phyloP scores from a whole-genome alignment of 1,284 basidiomycete species.

The Entoloma clypeatum region DNA sequence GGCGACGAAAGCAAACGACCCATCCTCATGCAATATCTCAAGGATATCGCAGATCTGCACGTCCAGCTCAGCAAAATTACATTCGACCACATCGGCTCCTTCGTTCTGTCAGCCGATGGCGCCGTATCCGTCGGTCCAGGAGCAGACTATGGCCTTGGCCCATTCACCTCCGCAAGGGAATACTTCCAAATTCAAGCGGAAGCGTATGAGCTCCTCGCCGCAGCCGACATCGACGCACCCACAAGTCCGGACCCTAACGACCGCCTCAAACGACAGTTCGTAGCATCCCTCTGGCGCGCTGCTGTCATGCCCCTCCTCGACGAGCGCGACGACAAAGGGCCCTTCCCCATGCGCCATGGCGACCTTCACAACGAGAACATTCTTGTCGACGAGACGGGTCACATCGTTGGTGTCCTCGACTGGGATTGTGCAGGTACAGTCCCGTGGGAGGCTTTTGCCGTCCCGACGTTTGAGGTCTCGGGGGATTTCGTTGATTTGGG shows the following conservation, averaged over 20 bases:
- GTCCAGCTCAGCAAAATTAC: constrained; percentile 36
- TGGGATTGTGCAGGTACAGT: constrained; percentile 40
- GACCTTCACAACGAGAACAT: constrained; percentile 39
- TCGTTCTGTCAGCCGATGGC: constrained; percentile 29
- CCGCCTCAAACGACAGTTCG: constrained; percentile 33
- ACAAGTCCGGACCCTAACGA: constrained; percentile 23
- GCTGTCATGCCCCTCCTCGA: constrained; percentile 37
- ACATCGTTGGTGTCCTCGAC: constrained; percentile 36
- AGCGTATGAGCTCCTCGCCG: constrained; percentile 33
- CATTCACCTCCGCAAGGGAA: constrained; percentile 33
- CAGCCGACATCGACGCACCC: constrained; percentile 20
- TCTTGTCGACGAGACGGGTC: constrained; percentile 34
- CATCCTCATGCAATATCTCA: constrained; percentile 33
- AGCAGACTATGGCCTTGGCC: constrained; percentile 37
- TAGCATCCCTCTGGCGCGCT: constrained; percentile 33
- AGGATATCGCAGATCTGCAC: constrained; percentile 36
- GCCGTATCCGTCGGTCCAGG: constrained; percentile 32
- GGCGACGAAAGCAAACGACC: constrained; percentile 32
- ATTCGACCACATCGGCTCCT: constrained; percentile 35
- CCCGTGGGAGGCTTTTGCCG: constrained; percentile 38
- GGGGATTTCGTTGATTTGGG: constrained; percentile 30
- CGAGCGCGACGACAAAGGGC: constrained; percentile 32
- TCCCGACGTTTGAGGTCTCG: constrained; percentile 37
- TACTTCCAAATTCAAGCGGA: constrained; percentile 35
- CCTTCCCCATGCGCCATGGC: constrained; percentile 38